Evolutionary conservation across 306 rosid genomes (phyloP).

Genomic region (Aeschynomene evenia): DNA sequence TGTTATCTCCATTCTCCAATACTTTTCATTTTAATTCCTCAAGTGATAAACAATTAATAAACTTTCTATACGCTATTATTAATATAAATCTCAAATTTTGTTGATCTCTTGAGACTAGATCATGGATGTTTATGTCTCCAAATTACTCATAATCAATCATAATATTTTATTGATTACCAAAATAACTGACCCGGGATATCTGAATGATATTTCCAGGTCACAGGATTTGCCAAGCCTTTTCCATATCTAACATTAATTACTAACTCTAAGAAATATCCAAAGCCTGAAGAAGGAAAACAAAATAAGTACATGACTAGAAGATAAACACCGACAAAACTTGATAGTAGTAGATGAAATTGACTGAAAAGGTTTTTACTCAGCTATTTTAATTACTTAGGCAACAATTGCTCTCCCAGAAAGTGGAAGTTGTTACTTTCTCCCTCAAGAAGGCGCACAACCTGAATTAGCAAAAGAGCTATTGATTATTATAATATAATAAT

Average conservation of each 20-base stretch:
- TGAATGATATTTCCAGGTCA: no score
- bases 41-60: not conserved
- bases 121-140: not conserved
- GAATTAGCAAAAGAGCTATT: constrained; percentile 22
- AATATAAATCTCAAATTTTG: no score
- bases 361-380: constrained; percentile 24
- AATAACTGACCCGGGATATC: no score
- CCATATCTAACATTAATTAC: not conserved
- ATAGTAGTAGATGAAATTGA: no score
- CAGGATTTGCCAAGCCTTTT: not conserved
- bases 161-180: no score
- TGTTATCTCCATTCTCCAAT: constrained; percentile 23
- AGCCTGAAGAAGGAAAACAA: not conserved
- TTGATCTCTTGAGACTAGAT: not conserved
- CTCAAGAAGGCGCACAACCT: constrained; percentile 87
- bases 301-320: not conserved
- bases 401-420: constrained; percentile 46
- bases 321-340: not conserved
- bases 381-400: constrained; percentile 37
- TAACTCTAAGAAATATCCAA: not conserved
- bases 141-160: not conserved
- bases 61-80: not conserved
- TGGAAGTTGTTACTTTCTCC: constrained; percentile 58
- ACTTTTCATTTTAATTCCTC: not conserved
- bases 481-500: no score